Evolutionary conservation across 192 early-diverging fungal species (phyloP).

Genomic region (Linderina pennispora): DNA sequence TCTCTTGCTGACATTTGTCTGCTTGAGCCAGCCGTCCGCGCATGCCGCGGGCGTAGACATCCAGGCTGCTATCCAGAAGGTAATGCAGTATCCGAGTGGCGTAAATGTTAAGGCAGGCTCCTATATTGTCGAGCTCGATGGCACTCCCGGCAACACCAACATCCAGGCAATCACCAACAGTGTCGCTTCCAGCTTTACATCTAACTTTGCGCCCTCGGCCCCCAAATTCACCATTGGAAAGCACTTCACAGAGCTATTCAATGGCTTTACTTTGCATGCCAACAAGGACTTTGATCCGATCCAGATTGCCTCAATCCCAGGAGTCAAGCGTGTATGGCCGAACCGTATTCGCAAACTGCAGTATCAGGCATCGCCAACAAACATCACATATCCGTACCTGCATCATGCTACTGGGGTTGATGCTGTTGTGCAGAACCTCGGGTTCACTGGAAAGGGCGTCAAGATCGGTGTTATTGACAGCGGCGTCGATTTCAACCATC

Average conservation of each 20-base stretch:
- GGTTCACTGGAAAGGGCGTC: slow-evolving; percentile 55
- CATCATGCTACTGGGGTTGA: slow-evolving; percentile 52
- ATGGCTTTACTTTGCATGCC: slow-evolving; percentile 13
- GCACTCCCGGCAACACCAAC: background rate
- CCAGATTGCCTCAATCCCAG: slow-evolving; percentile 15
- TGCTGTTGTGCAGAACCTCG: slow-evolving; percentile 38
- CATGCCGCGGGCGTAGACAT: too few species aligned
- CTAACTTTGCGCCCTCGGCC: slow-evolving; percentile 8
- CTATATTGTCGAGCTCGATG: slow-evolving; percentile 30
- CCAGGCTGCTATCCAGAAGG: slow-evolving; percentile 1
- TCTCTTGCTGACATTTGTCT: background rate
- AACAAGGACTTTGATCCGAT: background rate
- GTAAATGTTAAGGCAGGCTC: slow-evolving; percentile 7
- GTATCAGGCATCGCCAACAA: background rate
- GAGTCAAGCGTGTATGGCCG: slow-evolving; percentile 26
- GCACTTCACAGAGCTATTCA: slow-evolving; percentile 10
- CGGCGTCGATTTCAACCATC: slow-evolving; percentile 63
- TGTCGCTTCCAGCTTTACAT: slow-evolving; percentile 1
- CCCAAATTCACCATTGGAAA: slow-evolving; percentile 5
- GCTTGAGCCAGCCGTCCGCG: too few species aligned
- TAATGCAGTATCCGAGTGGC: slow-evolving; percentile 11
- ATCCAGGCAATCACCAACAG: too few species aligned
- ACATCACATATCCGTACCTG: slow-evolving; percentile 5
- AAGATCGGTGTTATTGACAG: slow-evolving; percentile 64
- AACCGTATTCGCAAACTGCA: slow-evolving; percentile 8